These are phyloP conservation scores for Lichtheimia ramosa DNA, from an alignment of 371 early-diverging fungal species.

Conservation along the genomic window DNA sequence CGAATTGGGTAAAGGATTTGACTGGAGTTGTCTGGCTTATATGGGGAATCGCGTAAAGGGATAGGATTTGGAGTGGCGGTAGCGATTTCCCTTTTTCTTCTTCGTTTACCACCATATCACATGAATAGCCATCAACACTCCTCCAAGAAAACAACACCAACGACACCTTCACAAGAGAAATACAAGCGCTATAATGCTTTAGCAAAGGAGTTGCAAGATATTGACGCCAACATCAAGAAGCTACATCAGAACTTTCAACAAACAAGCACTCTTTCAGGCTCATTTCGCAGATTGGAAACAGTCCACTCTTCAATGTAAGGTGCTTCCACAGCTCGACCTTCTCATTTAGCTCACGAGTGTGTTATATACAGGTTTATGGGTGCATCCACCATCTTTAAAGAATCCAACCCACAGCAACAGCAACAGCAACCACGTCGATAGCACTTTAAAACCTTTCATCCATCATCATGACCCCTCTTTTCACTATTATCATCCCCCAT, in stretches of 20 bases:
- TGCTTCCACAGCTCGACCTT: background rate
- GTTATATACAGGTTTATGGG: slow-evolving; percentile 8
- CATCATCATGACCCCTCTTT: too few relatives aligned
- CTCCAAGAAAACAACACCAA: background rate
- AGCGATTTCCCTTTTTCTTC: background rate
- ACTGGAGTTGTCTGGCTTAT: too few relatives aligned
- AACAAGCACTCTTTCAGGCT: slow-evolving; percentile 19
- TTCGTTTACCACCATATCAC: background rate
- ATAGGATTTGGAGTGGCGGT: too few relatives aligned
- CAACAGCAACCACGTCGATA: too few relatives aligned
- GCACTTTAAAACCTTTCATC: too few relatives aligned
- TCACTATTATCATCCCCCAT: too few relatives aligned
- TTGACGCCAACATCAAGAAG: slow-evolving; percentile 15
- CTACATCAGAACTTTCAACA: slow-evolving; percentile 19
- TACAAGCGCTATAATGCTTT: slow-evolving; percentile 21
- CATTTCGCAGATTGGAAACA: slow-evolving; percentile 21
- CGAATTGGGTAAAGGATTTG: too few relatives aligned
- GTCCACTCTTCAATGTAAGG: slow-evolving; percentile 33
- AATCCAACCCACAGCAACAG: background rate
- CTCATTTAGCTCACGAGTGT: too few relatives aligned
- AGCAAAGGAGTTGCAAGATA: slow-evolving; percentile 10
- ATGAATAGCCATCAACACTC: background rate
- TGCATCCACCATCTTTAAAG: background rate
- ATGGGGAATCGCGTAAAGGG: too few relatives aligned
- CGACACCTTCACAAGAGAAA: slow-evolving; percentile 11